Percentiles rank a stretch among this genome's conserved stretches.
These are phyloP conservation scores for Prunus mongolica DNA, from an alignment of 306 rosid species.

Conservation along the genomic window DNA sequence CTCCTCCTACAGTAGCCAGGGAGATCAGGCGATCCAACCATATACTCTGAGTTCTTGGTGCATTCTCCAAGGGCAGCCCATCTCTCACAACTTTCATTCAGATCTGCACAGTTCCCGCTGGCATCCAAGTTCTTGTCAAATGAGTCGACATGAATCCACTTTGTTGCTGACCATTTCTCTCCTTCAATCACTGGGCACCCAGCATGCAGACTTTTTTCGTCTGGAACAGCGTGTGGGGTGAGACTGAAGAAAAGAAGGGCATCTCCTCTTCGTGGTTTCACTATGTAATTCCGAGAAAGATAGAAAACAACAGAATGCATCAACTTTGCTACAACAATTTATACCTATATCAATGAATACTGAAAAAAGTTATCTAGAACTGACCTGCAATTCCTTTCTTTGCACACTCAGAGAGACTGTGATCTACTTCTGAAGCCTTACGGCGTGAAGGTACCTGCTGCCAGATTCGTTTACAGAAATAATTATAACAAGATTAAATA, in stretches of 20 bases:
- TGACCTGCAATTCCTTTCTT: constrained; percentile 89
- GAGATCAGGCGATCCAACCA: constrained; percentile 81
- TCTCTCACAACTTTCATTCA: constrained; percentile 72
- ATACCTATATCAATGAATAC: background rate
- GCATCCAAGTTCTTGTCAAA: constrained; percentile 59
- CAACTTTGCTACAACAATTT: background rate
- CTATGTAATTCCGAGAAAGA: constrained; percentile 34
- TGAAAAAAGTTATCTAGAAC: constrained; percentile 4
- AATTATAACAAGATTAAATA: constrained; percentile 24
- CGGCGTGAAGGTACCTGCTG: constrained; percentile 58
- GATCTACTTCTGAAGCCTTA: constrained; percentile 44
- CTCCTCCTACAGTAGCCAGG: constrained; percentile 92
- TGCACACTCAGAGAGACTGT: constrained; percentile 88
- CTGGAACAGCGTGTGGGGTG: constrained; percentile 68
- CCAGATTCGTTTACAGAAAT: constrained; percentile 18
- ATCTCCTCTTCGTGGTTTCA: constrained; percentile 91
- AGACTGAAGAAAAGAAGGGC: constrained; percentile 98
- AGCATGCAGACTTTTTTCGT: constrained; percentile 80
- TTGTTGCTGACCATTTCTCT: constrained; percentile 99
- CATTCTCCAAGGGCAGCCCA: constrained; percentile 99
- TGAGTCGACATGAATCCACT: constrained; percentile 93
- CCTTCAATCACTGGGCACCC: constrained; percentile 98
- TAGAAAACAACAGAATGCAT: constrained; percentile 5
- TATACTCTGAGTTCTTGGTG: constrained; percentile 73
- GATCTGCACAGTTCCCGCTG: constrained; percentile 64